Evolutionary conservation across 2,329 filamentous ascomycete genomes (phyloP), one percentile per base, ranked within the genome.

Genomic region (Nectriaceae sp.): DNA sequence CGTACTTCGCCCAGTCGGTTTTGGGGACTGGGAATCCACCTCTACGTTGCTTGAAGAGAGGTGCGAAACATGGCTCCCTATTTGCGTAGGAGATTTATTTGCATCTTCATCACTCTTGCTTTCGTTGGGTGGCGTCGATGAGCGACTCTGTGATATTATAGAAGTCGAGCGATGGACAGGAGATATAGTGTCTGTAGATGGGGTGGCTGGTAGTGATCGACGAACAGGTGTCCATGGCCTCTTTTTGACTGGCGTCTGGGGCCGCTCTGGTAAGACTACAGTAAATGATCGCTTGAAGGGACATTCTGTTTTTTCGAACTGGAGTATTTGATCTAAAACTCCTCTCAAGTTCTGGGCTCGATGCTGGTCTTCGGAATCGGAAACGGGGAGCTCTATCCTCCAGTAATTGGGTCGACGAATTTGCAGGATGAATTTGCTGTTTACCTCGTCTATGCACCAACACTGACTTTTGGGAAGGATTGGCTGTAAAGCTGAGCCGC

Each of bases 381-480:
- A 76, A 15, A 83, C 79, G 0, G 90, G 89, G 5, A 97, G 72
- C 64, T 97, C 92, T 61, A 97, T 94, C 55, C 92, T 85, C 79
- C 94, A 96, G 68, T 94, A 97, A 37, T 88, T 87, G 22, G 92
- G 87, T 38, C 87, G 83, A 19, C 90, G 80, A 55, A 95, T 90
- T 56, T 92, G 88, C 50, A 97, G 73, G n/a, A 96, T 88, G 59
- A 96, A 96, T 59, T 86, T 81, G 68, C 76, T 90, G 35, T 87
- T 87, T 47, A 85, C 80, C 48, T 90, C 88, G 66, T 95, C 89
- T 24, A 97, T 88, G 66, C 89, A 95, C 92, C 92, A 97, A 65
- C 89, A 95, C 69, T 96, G 91, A 49, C 90, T 95, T 67, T 90
- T 90, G 20, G 89, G 90, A 44, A 97, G 73, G 53, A 97, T 94